phyloP scores from a whole-genome alignment of 805 yeast species.

The Metschnikowia chrysomelidarum region DNA sequence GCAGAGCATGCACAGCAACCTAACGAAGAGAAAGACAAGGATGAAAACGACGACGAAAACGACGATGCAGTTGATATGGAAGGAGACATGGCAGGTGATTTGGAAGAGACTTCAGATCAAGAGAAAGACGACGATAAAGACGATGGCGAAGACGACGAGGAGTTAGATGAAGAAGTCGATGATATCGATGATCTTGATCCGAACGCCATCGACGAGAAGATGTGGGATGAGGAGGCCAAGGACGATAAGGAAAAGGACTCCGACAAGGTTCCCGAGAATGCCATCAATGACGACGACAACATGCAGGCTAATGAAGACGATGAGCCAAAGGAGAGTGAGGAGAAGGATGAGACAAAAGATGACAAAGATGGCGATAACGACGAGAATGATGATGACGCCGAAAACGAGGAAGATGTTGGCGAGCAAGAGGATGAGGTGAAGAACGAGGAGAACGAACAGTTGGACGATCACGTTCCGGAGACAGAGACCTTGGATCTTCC shows the following conservation, averaged over 20 bases:
- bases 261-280: conserved; percentile 61
- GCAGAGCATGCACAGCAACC: conserved; percentile 74
- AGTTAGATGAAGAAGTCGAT: conserved; percentile 85
- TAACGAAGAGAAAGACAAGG: conserved; percentile 64
- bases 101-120: conserved; percentile 75
- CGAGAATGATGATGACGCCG: conserved; percentile 50
- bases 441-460: conserved; percentile 63
- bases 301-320: conserved; percentile 48
- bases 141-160: conserved; percentile 44
- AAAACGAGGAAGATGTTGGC: conserved; percentile 70
- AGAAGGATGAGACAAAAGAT: conserved; percentile 30
- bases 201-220: conserved; percentile 91
- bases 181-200: conserved; percentile 89
- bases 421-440: conserved; percentile 78
- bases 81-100: conserved; percentile 95
- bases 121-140: conserved; percentile 51
- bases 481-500: conserved; percentile 86
- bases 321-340: conserved; percentile 31
- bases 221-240: conserved; percentile 94
- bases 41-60: conserved; percentile 59
- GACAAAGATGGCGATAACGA: conserved; percentile 45
- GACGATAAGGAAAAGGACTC: conserved; percentile 82
- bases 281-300: conserved; percentile 50
- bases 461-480: conserved; percentile 77
- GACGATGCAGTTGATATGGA: conserved; percentile 92